Evolutionary conservation across 2,329 filamentous ascomycete species (phyloP).

Genomic region (Chalara sp.): DNA sequence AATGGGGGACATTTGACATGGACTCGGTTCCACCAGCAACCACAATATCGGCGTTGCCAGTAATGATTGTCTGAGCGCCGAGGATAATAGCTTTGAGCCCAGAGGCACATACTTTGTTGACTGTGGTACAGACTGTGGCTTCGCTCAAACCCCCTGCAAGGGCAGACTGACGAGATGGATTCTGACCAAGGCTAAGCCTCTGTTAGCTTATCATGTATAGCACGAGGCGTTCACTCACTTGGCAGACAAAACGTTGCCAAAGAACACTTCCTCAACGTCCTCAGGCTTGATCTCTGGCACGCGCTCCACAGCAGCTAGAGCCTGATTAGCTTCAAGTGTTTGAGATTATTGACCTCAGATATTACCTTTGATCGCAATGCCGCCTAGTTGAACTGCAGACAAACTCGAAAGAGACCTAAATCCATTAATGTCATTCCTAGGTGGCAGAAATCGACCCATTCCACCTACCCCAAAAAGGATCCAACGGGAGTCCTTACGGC

Average conservation of each 20-base stretch:
- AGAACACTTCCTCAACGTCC: slow-evolving; percentile 93
- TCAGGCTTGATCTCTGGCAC: slow-evolving; percentile 80
- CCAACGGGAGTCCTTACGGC: slow-evolving; percentile 85
- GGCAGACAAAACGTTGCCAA: slow-evolving; percentile 95
- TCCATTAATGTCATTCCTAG: slow-evolving; percentile 9
- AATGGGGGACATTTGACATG: slow-evolving; percentile 98
- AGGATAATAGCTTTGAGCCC: slow-evolving; percentile 91
- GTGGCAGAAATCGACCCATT: slow-evolving; percentile 48
- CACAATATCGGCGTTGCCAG: slow-evolving; percentile 85
- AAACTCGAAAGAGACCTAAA: slow-evolving; percentile 79
- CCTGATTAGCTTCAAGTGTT: slow-evolving; percentile 8
- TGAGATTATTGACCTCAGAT: not conserved
- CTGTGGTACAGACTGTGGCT: slow-evolving; percentile 76
- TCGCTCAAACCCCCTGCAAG: slow-evolving; percentile 80
- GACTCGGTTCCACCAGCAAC: slow-evolving; percentile 94
- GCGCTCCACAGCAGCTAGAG: slow-evolving; percentile 69
- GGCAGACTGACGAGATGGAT: slow-evolving; percentile 90
- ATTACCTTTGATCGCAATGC: slow-evolving; percentile 85
- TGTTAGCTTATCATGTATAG: slow-evolving; percentile 8
- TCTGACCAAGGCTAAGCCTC: slow-evolving; percentile 73
- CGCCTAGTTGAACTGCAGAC: slow-evolving; percentile 78
- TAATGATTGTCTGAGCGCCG: slow-evolving; percentile 94
- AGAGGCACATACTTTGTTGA: slow-evolving; percentile 99
- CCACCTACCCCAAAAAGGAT: slow-evolving; percentile 80
- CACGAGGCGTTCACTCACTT: slow-evolving; percentile 52